Conservation (phyloP, 2,329 filamentous ascomycete species). For the Neospermospora avenae region DNA sequence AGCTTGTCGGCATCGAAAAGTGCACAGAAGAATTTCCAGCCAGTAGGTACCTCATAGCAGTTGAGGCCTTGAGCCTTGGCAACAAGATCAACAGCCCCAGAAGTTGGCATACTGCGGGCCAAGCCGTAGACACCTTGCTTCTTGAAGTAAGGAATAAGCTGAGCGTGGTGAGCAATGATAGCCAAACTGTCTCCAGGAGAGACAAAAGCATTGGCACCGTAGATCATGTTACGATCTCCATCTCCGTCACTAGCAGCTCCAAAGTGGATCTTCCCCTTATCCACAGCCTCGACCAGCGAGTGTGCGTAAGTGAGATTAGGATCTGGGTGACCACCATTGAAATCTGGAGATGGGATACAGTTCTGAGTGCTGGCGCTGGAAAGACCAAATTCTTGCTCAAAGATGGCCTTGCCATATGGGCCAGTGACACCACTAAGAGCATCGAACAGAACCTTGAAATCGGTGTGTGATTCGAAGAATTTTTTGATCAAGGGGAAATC, state of each 20-base stretch:
- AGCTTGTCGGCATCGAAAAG: slow-evolving; percentile 93
- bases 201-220: slow-evolving; percentile 93
- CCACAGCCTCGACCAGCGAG: slow-evolving; percentile 88
- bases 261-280: slow-evolving; percentile 89
- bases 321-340: slow-evolving; percentile 95
- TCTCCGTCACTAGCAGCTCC: slow-evolving; percentile 96
- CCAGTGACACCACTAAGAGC: slow-evolving; percentile 93
- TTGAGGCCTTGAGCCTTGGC: slow-evolving; percentile 89
- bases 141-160: slow-evolving; percentile 97
- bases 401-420: slow-evolving; percentile 91
- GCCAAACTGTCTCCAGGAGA: slow-evolving; percentile 96
- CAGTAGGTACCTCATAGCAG: slow-evolving; percentile 95
- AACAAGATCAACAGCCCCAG: slow-evolving; percentile 90
- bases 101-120: slow-evolving; percentile 96
- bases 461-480: slow-evolving; percentile 80
- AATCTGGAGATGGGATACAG: slow-evolving; percentile 88
- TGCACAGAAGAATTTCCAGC: slow-evolving; percentile 99
- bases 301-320: slow-evolving; percentile 97
- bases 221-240: slow-evolving; percentile 99
- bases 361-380: slow-evolving; percentile 78
- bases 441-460: slow-evolving; percentile 98
- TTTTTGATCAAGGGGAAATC: slow-evolving; percentile 94
- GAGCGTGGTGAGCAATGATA: slow-evolving; percentile 95
- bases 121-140: slow-evolving; percentile 95
- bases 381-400: slow-evolving; percentile 88